Base-by-base conservation (phyloP, 139 green algal genomes). In the Chlorella sorokiniana region DNA sequence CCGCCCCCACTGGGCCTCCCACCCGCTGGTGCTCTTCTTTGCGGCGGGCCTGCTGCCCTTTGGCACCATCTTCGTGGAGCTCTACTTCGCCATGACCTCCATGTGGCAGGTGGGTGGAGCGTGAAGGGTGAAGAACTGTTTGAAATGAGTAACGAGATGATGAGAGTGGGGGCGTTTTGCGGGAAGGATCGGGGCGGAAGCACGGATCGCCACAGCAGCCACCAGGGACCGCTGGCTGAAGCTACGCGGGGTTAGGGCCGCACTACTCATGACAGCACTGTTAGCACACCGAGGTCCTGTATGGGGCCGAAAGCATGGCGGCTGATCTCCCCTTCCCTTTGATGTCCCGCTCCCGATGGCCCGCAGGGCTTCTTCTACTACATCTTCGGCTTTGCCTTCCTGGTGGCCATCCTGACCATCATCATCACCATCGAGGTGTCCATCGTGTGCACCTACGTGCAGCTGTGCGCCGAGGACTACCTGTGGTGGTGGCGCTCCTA, bases 51-150 rank as follows among this genome's bases (percentile, higher is more conserved):
- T 98, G 80, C 92, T 99, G 81, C 95, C 95, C 20, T 98, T 98
- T 80, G 95, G 96, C 82, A 97, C 95, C 64, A 91, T 98, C 81
- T 98, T 98, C 89, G 96, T 99, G 51, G 96, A 98, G 91, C 92
- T 98, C 33, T 98, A 97, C 91, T 98, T 98, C 83, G 94, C 95
- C 72, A 97, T 98, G 93, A 96, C 92, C 33, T 93, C 86, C 63
- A 87, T 98, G 86, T 98, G 95, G 96, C 92, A 91, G 88, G 86
- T 89, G 52, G 51, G 84, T 35, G 38, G 1, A 25, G 64, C 37
- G 20, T 2, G 18, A 31, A 71, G 61, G 18, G 22, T 9, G 22
- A 27, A 14, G 10, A 14, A 9, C 35, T 16, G 35, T 4, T 10
- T 9, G 64, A 10, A 23, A 1, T n/a, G n/a, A n/a, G n/a, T n/a